Conservation (phyloP, 768 basidiomycete genomes). For the Termitomyces sp. region DNA sequence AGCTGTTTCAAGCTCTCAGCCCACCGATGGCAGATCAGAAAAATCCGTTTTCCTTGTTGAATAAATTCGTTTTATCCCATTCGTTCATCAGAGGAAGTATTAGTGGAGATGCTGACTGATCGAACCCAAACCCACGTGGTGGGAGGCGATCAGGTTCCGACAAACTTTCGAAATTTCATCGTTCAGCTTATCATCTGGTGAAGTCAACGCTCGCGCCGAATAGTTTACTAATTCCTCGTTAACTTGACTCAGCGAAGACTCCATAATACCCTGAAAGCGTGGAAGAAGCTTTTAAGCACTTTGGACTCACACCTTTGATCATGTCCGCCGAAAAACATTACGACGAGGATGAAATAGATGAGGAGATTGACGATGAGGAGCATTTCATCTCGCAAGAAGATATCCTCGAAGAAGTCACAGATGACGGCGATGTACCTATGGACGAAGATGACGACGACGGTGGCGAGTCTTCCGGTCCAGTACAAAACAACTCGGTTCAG, state of each 20-base stretch:
- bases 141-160: constrained; percentile 10
- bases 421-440: constrained; percentile 67
- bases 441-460: constrained; percentile 60
- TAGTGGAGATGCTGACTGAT: neutral
- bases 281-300: neutral
- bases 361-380: constrained; percentile 41
- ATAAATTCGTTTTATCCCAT: neutral
- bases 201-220: neutral
- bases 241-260: constrained; percentile 16
- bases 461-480: constrained; percentile 33
- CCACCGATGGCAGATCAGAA: neutral
- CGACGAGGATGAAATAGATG: constrained; percentile 17
- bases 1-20: no score
- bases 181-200: constrained; percentile 9
- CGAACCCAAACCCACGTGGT: neutral
- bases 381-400: constrained; percentile 65
- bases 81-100: neutral
- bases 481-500: constrained; percentile 62
- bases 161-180: constrained; percentile 12
- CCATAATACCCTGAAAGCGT: neutral
- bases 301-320: neutral
- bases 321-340: constrained; percentile 29
- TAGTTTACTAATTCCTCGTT: constrained; percentile 9
- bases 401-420: constrained; percentile 55
- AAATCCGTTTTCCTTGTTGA: neutral